A percentile compares a stretch with the other conserved stretches of the same genome.
Conservation (phyloP, 208 protist genomes). For the Herpetomonas samuelpessoai region DNA sequence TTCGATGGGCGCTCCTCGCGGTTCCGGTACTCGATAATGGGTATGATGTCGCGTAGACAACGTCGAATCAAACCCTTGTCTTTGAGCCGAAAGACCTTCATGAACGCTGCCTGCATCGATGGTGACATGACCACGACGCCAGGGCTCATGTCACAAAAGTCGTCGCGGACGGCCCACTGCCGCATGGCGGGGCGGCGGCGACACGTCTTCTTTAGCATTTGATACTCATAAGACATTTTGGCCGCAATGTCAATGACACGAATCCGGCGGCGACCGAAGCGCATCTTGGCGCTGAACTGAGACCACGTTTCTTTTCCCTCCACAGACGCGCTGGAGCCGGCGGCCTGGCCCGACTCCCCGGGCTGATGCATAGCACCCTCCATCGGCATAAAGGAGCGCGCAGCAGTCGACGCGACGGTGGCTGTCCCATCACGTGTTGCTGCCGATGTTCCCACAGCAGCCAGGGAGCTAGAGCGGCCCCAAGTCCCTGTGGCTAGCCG, state of each 20-base stretch:
- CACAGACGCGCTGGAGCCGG: constrained; percentile 49
- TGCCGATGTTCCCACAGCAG: no score
- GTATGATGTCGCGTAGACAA: constrained; percentile 84
- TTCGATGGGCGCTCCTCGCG: constrained; percentile 53
- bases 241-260: constrained; percentile 86
- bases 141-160: constrained; percentile 84
- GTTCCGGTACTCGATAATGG: constrained; percentile 88
- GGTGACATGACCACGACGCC: constrained; percentile 88
- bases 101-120: constrained; percentile 89
- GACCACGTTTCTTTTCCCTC: constrained; percentile 83
- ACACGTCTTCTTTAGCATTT: constrained; percentile 88
- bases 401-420: background rate
- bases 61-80: constrained; percentile 82
- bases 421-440: background rate
- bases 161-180: constrained; percentile 84
- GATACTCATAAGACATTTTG: constrained; percentile 93
- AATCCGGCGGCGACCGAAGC: constrained; percentile 70
- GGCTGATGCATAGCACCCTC: constrained; percentile 72
- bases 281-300: constrained; percentile 83
- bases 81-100: constrained; percentile 86
- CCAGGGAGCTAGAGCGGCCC: no score
- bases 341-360: constrained; percentile 52
- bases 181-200: constrained; percentile 79
- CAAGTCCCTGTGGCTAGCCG: no score
- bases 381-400: constrained; percentile 13